Base-by-base conservation (phyloP, 164 flowering plant species). In the Euptelea pleiosperma region DNA sequence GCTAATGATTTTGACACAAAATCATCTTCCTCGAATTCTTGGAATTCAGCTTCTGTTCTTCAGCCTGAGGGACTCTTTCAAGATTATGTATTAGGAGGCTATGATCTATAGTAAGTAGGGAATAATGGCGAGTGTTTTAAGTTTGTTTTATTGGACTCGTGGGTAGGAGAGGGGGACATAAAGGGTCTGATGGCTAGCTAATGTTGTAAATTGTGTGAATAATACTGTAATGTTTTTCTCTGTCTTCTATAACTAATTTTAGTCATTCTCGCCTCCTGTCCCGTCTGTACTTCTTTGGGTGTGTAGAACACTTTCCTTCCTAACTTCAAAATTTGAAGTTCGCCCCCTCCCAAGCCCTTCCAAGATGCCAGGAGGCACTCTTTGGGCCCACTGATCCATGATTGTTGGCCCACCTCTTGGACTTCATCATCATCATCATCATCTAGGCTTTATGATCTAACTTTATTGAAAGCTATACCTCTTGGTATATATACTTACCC, bases 11-110 rank as follows among this genome's bases (percentile, higher is more conserved):
- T 79, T 29, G 85, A 77, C 22, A 40, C 77, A 4, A 78, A 73
- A 63, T 77, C 85, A 3, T 65, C 80, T 6, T 72, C 87, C n/a
- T 78, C 84, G 2, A 77, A 60, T 68, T 80, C 88, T 3, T 85
- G 91, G 94, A 83, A 76, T 51, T 77, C 93, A 3, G 33, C 71
- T 42, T 68, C 76, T 49, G 59, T 51, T 39, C 62, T 70, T 65
- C 79, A 67, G 22, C 57, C 63, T 15, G 67, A 71, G 43, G 79
- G 62, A 40, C 64, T 85, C 69, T 81, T 79, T 64, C 84, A 70
- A 67, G 87, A 81, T 45, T 84, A 71, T 76, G 75, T 51, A 46
- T 36, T 77, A 52, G 79, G 75, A 22, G 62, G 64, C n/a, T 71
- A 73, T 68, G 72, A 71, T 67, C 37, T 78, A 63, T 73, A 61